Conservation (phyloP, 2,329 filamentous ascomycete species). For the Monosporascus sp. region DNA sequence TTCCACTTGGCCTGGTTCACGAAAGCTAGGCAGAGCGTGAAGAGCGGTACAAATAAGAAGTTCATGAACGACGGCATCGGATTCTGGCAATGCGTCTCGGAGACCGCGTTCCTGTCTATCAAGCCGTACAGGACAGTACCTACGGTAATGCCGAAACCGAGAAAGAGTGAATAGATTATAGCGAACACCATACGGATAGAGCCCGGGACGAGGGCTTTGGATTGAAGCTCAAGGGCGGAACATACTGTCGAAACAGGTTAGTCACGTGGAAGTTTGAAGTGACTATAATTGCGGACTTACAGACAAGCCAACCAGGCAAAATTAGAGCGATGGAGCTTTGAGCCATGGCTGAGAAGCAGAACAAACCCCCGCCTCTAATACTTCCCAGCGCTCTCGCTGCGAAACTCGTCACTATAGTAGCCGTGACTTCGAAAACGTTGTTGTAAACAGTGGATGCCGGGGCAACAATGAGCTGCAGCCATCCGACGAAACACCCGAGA, state of each 20-base stretch:
- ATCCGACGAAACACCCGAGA: constrained; percentile 23
- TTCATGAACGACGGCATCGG: constrained; percentile 43
- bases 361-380: constrained; percentile 51
- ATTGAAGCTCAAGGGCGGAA: constrained; percentile 60
- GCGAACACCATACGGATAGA: constrained; percentile 69
- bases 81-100: constrained; percentile 36
- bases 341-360: constrained; percentile 67
- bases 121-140: constrained; percentile 48
- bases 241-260: constrained; percentile 33
- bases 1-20: constrained; percentile 80
- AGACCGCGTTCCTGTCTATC: constrained; percentile 39
- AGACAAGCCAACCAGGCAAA: constrained; percentile 55
- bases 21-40: constrained; percentile 65
- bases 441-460: constrained; percentile 68
- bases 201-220: constrained; percentile 61
- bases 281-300: constrained; percentile 13
- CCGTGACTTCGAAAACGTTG: constrained; percentile 47
- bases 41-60: constrained; percentile 64
- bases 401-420: constrained; percentile 62
- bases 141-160: constrained; percentile 66
- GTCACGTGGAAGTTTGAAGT: neutral
- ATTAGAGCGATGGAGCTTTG: constrained; percentile 74
- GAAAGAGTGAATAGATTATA: constrained; percentile 65
- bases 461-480: constrained; percentile 67
- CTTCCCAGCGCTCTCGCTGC: constrained; percentile 65